Conservation (phyloP, 352 stramenopile species). For the Globisporangium megalacanthum region DNA sequence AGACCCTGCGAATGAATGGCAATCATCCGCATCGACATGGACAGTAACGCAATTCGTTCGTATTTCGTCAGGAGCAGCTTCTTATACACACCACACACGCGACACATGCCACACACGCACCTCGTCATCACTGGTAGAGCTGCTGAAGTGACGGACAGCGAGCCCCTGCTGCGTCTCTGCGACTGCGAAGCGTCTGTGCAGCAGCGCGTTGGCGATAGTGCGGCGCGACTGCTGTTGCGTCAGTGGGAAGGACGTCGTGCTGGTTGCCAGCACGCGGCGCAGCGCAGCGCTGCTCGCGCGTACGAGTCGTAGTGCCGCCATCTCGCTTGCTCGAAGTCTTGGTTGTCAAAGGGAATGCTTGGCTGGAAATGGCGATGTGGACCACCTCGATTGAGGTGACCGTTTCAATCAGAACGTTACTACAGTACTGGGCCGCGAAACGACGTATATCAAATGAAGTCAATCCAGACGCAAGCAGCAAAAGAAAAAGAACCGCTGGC, state of each 20-base stretch:
- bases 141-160: conserved; percentile 16
- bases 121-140: conserved; percentile 22
- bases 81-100: neutral
- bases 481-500: neutral
- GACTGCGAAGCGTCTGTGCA: neutral
- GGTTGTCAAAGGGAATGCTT: neutral
- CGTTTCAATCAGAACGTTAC: neutral
- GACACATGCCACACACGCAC: conserved; percentile 13
- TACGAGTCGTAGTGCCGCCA: conserved; percentile 6
- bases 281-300: neutral
- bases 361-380: neutral
- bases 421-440: neutral
- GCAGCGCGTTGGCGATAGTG: neutral
- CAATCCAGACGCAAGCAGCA: too few relatives aligned
- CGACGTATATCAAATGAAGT: conserved; percentile 1
- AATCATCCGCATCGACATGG: neutral
- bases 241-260: neutral
- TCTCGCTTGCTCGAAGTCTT: neutral
- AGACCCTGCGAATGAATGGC: conserved; percentile 19
- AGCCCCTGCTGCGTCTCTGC: neutral
- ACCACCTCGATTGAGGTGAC: neutral
- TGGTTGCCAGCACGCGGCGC: conserved; percentile 1
- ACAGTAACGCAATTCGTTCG: neutral
- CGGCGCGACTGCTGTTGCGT: neutral
- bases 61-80: neutral